A percentile compares a stretch with the other conserved stretches of the same genome.
Conservation (phyloP, 345 rosid genomes). For the Carallia brachiata region DNA sequence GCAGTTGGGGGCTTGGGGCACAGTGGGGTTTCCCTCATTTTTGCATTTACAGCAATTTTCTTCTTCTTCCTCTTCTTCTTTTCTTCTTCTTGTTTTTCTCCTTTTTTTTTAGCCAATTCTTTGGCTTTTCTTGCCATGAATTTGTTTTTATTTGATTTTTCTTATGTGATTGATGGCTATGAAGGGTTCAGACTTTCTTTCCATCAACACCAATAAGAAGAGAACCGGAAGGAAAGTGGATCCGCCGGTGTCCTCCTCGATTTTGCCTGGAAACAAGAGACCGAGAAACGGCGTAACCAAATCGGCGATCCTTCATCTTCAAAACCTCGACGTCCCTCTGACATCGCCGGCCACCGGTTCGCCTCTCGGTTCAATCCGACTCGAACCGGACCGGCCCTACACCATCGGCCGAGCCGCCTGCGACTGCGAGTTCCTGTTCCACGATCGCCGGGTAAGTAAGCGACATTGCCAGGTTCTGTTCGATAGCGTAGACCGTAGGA, state of each 20-base stretch:
- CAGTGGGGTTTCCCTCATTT: not conserved
- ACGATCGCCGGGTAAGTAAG: slow-evolving; percentile 53
- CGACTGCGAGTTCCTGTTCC: slow-evolving; percentile 48
- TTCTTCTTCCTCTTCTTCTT: not conserved
- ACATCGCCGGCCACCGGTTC: slow-evolving; percentile 43
- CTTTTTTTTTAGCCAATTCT: too few species aligned
- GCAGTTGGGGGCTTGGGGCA: too few species aligned
- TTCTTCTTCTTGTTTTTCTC: too few species aligned
- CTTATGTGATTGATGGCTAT: slow-evolving; percentile 8
- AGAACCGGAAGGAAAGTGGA: slow-evolving; percentile 14
- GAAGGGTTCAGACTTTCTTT: slow-evolving; percentile 21
- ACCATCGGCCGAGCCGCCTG: slow-evolving; percentile 52
- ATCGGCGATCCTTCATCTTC: slow-evolving; percentile 47
- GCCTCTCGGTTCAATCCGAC: slow-evolving; percentile 32
- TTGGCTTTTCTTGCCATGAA: too few species aligned
- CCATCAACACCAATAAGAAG: slow-evolving; percentile 10
- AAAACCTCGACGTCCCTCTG: slow-evolving; percentile 48
- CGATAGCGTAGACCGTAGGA: slow-evolving; percentile 43
- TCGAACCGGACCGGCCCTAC: slow-evolving; percentile 53
- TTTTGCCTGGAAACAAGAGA: slow-evolving; percentile 24
- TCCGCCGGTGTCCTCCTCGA: not conserved
- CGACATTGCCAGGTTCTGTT: slow-evolving; percentile 71
- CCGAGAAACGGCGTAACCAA: slow-evolving; percentile 27
- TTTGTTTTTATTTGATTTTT: not conserved
- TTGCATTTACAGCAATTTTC: not conserved